phyloP scores from a whole-genome alignment of 176 grass and related monocot genomes.

The Tillandsia fasciculata region DNA sequence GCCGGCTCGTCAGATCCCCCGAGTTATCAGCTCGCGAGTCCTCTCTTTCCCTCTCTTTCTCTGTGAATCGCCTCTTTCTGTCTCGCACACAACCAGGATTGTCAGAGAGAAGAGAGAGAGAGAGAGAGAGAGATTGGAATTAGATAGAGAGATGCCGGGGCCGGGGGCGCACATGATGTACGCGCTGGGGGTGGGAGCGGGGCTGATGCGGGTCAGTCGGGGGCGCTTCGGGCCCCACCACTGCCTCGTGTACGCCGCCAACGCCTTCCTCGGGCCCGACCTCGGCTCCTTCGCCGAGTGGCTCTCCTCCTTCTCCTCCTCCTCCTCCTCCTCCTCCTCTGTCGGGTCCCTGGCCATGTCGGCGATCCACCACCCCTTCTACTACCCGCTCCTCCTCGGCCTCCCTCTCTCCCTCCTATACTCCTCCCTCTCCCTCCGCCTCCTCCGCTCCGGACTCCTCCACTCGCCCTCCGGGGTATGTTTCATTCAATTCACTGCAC shows the following conservation, averaged over 20 bases:
- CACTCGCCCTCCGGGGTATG: constrained; percentile 42
- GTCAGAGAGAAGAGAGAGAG: too few species aligned
- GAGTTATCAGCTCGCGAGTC: too few species aligned
- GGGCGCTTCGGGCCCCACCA: constrained; percentile 76
- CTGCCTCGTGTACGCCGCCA: constrained; percentile 67
- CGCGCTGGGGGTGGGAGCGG: constrained; percentile 45
- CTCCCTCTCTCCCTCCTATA: constrained; percentile 59
- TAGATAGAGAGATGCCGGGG: constrained; percentile 41
- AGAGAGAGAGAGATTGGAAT: too few species aligned
- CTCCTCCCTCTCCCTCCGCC: constrained; percentile 40
- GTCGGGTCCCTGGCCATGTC: constrained; percentile 48
- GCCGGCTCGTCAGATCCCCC: too few species aligned
- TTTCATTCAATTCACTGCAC: not conserved
- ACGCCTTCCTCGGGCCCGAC: constrained; percentile 92
- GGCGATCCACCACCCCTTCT: constrained; percentile 71
- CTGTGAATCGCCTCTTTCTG: too few species aligned
- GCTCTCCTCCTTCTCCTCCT: constrained; percentile 47
- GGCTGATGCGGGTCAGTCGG: constrained; percentile 36
- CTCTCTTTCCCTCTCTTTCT: too few species aligned
- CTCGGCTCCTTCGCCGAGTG: constrained; percentile 83
- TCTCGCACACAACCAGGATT: too few species aligned
- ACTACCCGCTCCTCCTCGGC: constrained; percentile 73
- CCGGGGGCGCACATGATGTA: constrained; percentile 91
- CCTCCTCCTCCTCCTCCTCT: not conserved
- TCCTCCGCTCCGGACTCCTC: constrained; percentile 40